phyloP scores from a whole-genome alignment of 768 basidiomycete species.

The Phanerodontia chrysosporium region DNA sequence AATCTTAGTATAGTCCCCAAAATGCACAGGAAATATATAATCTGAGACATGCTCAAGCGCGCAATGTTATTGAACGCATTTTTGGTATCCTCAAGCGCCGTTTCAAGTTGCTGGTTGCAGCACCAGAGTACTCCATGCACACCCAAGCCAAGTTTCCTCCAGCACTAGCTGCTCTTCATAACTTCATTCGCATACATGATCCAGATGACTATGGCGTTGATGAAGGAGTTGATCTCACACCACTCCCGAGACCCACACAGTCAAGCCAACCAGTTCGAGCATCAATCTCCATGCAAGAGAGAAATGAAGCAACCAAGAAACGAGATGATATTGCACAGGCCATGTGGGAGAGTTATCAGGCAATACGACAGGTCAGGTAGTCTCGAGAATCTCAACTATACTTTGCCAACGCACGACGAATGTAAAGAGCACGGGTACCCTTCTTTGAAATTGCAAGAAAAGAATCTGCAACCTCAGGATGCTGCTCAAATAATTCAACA shows the following conservation, averaged over 20 bases:
- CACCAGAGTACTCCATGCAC: not conserved
- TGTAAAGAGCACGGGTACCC: not conserved
- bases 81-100: conserved; percentile 20
- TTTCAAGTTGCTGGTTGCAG: conserved; percentile 5
- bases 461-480: not conserved
- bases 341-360: not conserved
- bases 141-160: not conserved
- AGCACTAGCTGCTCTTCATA: not conserved
- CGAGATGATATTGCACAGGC: not conserved
- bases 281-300: not conserved
- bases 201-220: not conserved
- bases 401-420: not conserved
- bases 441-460: not conserved
- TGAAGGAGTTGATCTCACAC: not conserved
- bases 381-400: not conserved
- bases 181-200: not conserved
- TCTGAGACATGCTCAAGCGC: conserved; percentile 12
- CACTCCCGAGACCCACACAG: not conserved
- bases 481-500: not conserved
- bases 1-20: not conserved
- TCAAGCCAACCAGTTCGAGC: no score
- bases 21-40: conserved; percentile 7
- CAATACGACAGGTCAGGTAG: not conserved
- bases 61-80: conserved; percentile 20
- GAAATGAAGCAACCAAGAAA: not conserved